These are phyloP conservation scores for Fusarium hostae DNA, from an alignment of 2,329 filamentous ascomycete genomes.

Conservation along the genomic window DNA sequence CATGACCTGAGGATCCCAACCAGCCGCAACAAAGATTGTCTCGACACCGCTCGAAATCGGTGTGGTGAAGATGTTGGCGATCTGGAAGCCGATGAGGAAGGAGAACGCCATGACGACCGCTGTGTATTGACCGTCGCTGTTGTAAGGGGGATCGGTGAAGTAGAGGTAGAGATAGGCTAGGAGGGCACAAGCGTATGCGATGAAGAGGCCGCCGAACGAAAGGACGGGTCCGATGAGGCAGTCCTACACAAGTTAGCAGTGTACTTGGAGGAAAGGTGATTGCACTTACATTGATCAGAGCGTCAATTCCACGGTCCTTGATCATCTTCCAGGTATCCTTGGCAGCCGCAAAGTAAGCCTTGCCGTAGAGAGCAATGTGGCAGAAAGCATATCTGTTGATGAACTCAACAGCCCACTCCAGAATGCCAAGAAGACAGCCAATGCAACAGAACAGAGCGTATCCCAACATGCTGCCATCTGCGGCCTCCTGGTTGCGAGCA, in stretches of 20 bases:
- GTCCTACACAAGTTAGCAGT: conserved; percentile 59
- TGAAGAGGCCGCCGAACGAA: conserved; percentile 82
- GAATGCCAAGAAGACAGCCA: conserved; percentile 77
- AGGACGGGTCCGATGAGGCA: conserved; percentile 81
- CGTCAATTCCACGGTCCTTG: conserved; percentile 90
- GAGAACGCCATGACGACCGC: conserved; percentile 84
- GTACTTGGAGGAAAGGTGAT: accelerated
- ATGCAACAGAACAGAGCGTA: conserved; percentile 78
- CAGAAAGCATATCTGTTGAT: conserved; percentile 93
- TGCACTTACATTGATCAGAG: conserved; percentile 74
- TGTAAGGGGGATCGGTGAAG: conserved; percentile 85
- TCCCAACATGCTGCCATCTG: conserved; percentile 76
- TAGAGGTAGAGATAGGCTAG: conserved; percentile 88
- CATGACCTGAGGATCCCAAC: conserved; percentile 77
- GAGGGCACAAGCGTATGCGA: conserved; percentile 83
- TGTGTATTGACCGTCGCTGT: conserved; percentile 73
- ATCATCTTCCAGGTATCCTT: conserved; percentile 94
- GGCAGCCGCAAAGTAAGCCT: conserved; percentile 84
- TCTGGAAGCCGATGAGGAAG: conserved; percentile 90
- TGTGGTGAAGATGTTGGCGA: conserved; percentile 89
- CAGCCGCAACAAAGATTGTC: conserved; percentile 86
- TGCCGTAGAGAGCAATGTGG: conserved; percentile 93
- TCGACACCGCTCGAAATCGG: conserved; percentile 90
- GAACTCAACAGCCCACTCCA: conserved; percentile 89
- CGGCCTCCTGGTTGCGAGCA: conserved; percentile 69